A percentile compares a stretch with the other conserved stretches of the same genome.
These are phyloP conservation scores for Aspergillus ellipticus DNA, from an alignment of 495 filamentous ascomycete species.

Conservation along the genomic window DNA sequence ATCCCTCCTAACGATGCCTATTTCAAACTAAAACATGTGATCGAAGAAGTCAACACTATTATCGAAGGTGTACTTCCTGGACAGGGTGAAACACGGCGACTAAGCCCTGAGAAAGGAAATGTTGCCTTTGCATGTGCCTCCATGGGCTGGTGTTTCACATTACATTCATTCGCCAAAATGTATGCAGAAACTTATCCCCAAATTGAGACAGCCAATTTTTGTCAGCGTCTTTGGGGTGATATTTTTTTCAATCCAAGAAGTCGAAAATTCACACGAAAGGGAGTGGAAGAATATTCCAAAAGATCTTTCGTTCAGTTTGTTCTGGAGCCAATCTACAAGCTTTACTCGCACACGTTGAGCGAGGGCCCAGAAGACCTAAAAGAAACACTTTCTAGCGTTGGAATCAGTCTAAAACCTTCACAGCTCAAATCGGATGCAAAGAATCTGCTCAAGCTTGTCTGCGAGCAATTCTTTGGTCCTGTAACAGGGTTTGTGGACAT, in stretches of 20 bases:
- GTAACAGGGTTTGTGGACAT: conserved; percentile 93
- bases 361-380: conserved; percentile 85
- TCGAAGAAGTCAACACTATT: conserved; percentile 94
- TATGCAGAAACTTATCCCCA: conserved; percentile 85
- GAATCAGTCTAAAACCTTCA: conserved; percentile 83
- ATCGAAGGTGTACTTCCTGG: conserved; percentile 88
- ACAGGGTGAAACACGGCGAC: conserved; percentile 69
- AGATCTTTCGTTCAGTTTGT: conserved; percentile 93
- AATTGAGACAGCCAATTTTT: conserved; percentile 76
- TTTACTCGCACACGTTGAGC: conserved; percentile 94
- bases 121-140: conserved; percentile 89
- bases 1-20: conserved; percentile 94
- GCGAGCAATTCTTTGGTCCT: conserved; percentile 91
- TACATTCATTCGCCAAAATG: conserved; percentile 92
- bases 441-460: conserved; percentile 82
- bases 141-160: conserved; percentile 95
- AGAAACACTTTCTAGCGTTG: conserved; percentile 71
- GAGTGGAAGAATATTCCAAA: conserved; percentile 73
- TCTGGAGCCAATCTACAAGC: conserved; percentile 94
- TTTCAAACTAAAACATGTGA: conserved; percentile 96
- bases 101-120: conserved; percentile 96
- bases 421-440: conserved; percentile 88
- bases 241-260: conserved; percentile 91
- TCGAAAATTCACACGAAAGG: conserved; percentile 86
- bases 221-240: conserved; percentile 85